Evolutionary conservation across 371 early-diverging fungal species (phyloP).

Genomic region (Mortierella sp.): DNA sequence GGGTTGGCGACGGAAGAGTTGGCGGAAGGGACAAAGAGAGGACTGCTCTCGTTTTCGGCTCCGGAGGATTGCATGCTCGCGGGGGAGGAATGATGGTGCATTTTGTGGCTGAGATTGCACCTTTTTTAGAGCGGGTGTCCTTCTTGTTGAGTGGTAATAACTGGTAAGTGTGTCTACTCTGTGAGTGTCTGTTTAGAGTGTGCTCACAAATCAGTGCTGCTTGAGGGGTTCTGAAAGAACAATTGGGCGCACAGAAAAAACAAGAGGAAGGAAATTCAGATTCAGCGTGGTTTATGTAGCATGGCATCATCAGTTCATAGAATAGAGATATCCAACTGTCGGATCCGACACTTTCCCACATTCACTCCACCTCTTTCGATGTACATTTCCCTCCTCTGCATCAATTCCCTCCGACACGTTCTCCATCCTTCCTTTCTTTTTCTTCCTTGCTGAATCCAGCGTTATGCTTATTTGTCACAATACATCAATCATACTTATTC

Average conservation of each 20-base stretch:
- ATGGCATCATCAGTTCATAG: not conserved
- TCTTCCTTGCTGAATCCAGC: not conserved
- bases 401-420: not conserved
- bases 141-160: not conserved
- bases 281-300: not conserved
- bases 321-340: not conserved
- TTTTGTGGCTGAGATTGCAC: constrained; percentile 8
- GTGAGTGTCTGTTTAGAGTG: not conserved
- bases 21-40: not conserved
- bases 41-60: constrained; percentile 8
- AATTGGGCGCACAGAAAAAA: not conserved
- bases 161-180: not conserved
- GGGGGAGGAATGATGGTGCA: not conserved
- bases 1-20: not conserved
- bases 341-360: constrained; percentile 2
- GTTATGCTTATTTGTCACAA: not conserved
- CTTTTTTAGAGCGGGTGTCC: not conserved
- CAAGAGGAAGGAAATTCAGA: not conserved
- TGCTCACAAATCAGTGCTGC: constrained; percentile 2
- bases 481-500: not conserved
- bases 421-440: too few species aligned
- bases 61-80: not conserved
- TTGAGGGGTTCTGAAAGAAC: not conserved
- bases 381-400: not conserved
- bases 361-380: not conserved